Base-by-base conservation (phyloP, 306 rosid species). In the Echinosophora koreensis region DNA sequence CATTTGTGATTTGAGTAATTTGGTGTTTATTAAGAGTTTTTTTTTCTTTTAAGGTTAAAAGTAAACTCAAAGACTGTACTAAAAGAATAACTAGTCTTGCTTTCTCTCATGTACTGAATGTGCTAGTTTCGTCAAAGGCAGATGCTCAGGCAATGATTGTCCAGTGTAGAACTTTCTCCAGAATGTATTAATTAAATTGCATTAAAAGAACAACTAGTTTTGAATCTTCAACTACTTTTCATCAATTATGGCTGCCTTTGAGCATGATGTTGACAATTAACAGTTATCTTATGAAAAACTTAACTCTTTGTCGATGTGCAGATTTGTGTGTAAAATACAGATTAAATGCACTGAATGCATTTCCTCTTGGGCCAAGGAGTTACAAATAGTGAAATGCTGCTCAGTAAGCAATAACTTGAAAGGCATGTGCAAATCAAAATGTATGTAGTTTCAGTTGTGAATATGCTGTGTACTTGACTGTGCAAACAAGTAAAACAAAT, bases 331-430 rank as follows among this genome's bases (percentile, higher is more conserved):
- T 42, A 12, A 12, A 42, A 42, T 9, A 42, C 49, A 8, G 14
- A 42, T 90, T 16, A 90, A 90, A 72, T 86, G 82, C 74, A 86
- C 88, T 41, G 98, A 94, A 80, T 47, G 89, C 46, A 52, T 94
- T 81, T 76, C 93, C 51, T 62, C 63, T 49, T 88, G 91, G 89
- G 95, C 90, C 54, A 89, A 90, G 50, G 86, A 78, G 62, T 64
- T 90, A 2, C 82, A 82, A 14, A 75, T 94, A 71, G 71, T 86
- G 64, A 85, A 81, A 68, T 77, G 80, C 15, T 90, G 98, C 79
- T n/a, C 93, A 0, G 94, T 32, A 92, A 75, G 82, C 94, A 57
- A 85, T 92, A 61, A 90, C 98, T 47, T 79, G 84, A 90, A 91
- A 91, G 77, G 88, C 90, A 42, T 82, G 83, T 66, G 52, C 87